These are phyloP conservation scores for Pichia sp. DNA, from an alignment of 1,139 yeast species.

Conservation along the genomic window DNA sequence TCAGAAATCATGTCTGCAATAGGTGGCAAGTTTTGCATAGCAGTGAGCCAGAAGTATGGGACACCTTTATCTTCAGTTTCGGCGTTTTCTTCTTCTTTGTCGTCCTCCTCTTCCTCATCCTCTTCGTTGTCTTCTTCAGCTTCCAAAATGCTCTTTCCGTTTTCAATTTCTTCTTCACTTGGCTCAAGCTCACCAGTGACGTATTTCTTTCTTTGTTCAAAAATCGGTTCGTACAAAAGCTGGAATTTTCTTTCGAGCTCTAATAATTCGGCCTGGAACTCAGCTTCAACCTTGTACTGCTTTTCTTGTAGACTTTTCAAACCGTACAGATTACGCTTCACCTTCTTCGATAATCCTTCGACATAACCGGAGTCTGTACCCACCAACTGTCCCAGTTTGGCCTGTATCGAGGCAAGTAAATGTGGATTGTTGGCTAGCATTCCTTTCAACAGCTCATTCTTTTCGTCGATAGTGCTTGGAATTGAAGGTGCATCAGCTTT, in stretches of 20 bases:
- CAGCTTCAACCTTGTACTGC: constrained; percentile 80
- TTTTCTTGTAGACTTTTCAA: constrained; percentile 80
- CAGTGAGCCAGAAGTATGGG: constrained; percentile 96
- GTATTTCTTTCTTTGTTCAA: constrained; percentile 67
- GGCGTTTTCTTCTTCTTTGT: constrained; percentile 40
- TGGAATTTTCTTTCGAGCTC: constrained; percentile 81
- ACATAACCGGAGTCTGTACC: constrained; percentile 89
- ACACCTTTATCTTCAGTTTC: constrained; percentile 54
- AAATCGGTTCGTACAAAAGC: constrained; percentile 71
- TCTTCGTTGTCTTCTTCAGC: constrained; percentile 36
- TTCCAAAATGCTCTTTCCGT: constrained; percentile 57
- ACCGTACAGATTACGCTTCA: constrained; percentile 75
- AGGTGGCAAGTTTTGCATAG: constrained; percentile 79
- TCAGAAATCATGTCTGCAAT: constrained; percentile 85
- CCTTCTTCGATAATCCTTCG: constrained; percentile 67
- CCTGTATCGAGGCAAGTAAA: constrained; percentile 81
- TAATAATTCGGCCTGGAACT: constrained; percentile 85
- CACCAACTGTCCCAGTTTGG: constrained; percentile 76
- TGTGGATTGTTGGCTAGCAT: constrained; percentile 59
- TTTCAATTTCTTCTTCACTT: constrained; percentile 67
- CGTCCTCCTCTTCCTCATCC: constrained; percentile 42
- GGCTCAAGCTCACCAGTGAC: constrained; percentile 76
- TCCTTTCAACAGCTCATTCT: constrained; percentile 39
- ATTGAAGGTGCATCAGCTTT: constrained; percentile 59
- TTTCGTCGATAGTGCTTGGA: constrained; percentile 66